phyloP scores from a whole-genome alignment of 768 basidiomycete genomes.

The Mycena maculata region DNA sequence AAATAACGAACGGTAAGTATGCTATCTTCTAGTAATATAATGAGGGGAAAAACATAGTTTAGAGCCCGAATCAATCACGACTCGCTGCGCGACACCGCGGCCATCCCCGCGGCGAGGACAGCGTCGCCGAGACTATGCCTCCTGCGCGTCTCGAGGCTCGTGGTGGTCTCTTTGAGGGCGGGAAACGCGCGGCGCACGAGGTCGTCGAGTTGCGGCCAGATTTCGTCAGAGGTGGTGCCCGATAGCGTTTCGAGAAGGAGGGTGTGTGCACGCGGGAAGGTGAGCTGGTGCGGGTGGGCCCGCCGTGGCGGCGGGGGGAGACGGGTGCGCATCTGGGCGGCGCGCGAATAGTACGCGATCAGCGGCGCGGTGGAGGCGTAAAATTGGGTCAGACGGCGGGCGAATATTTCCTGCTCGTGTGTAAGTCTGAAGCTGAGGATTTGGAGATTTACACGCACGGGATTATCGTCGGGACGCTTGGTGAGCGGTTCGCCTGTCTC shows the following conservation, averaged over 20 bases:
- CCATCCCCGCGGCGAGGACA: conserved; percentile 46
- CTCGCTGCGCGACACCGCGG: neutral
- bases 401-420: conserved; percentile 73
- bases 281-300: conserved; percentile 62
- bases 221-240: conserved; percentile 87
- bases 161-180: conserved; percentile 61
- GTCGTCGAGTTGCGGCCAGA: conserved; percentile 86
- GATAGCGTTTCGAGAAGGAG: conserved; percentile 69
- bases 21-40: conserved; percentile 13
- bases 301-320: conserved; percentile 41
- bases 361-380: conserved; percentile 86
- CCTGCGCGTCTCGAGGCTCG: conserved; percentile 53
- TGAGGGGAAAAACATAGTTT: neutral
- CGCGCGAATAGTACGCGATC: conserved; percentile 72
- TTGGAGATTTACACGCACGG: conserved; percentile 65
- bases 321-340: conserved; percentile 43
- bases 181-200: conserved; percentile 71
- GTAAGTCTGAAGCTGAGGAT: neutral
- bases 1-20: conserved; percentile 3
- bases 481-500: conserved; percentile 87
- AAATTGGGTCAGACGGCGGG: conserved; percentile 79
- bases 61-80: neutral
- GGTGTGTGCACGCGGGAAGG: conserved; percentile 57
- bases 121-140: conserved; percentile 68
- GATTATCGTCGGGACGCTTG: conserved; percentile 91